phyloP scores from a whole-genome alignment of 805 yeast genomes.

The Isabelozyma heimii region DNA sequence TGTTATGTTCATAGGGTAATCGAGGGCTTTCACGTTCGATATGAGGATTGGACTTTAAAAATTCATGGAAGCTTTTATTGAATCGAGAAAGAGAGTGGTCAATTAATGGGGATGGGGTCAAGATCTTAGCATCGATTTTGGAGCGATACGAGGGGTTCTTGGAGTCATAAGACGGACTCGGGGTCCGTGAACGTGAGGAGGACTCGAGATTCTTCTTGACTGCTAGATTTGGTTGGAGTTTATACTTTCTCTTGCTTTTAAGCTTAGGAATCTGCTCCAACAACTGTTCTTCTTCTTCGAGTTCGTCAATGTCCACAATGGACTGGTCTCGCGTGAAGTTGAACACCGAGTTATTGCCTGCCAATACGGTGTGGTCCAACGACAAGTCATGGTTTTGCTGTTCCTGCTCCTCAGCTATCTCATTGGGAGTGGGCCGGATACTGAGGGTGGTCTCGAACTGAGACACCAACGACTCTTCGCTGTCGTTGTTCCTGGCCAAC shows the following conservation, averaged over 20 bases:
- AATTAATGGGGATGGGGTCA: constrained; percentile 33
- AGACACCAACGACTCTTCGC: constrained; percentile 38
- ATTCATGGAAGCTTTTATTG: constrained; percentile 42
- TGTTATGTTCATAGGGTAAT: constrained; percentile 34
- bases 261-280: constrained; percentile 37
- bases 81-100: constrained; percentile 36
- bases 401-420: constrained; percentile 25
- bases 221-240: constrained; percentile 24
- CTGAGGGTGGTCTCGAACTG: constrained; percentile 45
- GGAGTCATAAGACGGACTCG: constrained; percentile 7
- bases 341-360: constrained; percentile 20
- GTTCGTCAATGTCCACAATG: constrained; percentile 31
- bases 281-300: constrained; percentile 32
- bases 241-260: constrained; percentile 28
- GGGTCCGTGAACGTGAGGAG: constrained; percentile 1
- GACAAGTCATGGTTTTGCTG: constrained; percentile 26
- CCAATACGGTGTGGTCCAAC: constrained; percentile 38
- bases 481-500: constrained; percentile 19
- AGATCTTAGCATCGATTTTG: constrained; percentile 22
- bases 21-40: constrained; percentile 39
- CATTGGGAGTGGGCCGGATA: constrained; percentile 36
- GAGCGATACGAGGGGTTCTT: constrained; percentile 10
- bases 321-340: constrained; percentile 28
- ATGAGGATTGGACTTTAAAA: constrained; percentile 40
- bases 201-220: constrained; percentile 8